Base-by-base conservation (phyloP, 352 stramenopile species). In the Phytophthora citricola region DNA sequence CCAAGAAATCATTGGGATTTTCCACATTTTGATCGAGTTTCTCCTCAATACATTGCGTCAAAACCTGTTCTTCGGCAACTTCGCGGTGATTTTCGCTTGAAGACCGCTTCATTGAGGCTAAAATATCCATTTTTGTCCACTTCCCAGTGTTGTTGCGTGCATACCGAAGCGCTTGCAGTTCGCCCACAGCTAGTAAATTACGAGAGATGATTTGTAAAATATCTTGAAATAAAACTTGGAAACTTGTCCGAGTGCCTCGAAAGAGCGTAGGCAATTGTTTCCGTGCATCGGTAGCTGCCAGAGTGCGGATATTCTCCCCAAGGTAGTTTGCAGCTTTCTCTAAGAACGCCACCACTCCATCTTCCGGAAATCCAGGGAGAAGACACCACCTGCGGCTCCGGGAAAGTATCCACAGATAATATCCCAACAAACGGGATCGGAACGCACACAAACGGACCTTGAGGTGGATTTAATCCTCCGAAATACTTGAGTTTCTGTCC, bases 341-440 rank as follows among this genome's bases (percentile, higher is more conserved):
- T 0, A 95, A 43, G 22, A 81, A 89, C 9, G 73, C 47, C 7
- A 92, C 66, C 4, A 91, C 79, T 1, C 81, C 87, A 6, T 73
- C 47, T 49, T 95, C 87, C 3, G 87, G 87, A 6, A 86, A 66
- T 1, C 64, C 36, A 10, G 50, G 7, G 75, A 79, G 60, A 85
- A 95, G 10, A 61, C 43, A 0, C 84, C 84, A 20, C 79, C 65
- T 0, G 78, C 75, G 34, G 80, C 81, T n/a, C 85, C 85, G 3
- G 78, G 26, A 95, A 92, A 15, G 73, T 79, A 20, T 93, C 85
- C 4, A 92, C 78, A 0, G 73, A 80, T 5, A 94, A 60, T 3
- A 93, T 52, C 0, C 87, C 87, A 0, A 93, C 66, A 34, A 82
- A 93, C 38, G 87, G 85, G 40, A 94, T 89, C 8, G 87, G 83